Evolutionary conservation across 352 stramenopile genomes (phyloP), one percentile per base, ranked within the genome.

Genomic region (Phytopythium aichiense): DNA sequence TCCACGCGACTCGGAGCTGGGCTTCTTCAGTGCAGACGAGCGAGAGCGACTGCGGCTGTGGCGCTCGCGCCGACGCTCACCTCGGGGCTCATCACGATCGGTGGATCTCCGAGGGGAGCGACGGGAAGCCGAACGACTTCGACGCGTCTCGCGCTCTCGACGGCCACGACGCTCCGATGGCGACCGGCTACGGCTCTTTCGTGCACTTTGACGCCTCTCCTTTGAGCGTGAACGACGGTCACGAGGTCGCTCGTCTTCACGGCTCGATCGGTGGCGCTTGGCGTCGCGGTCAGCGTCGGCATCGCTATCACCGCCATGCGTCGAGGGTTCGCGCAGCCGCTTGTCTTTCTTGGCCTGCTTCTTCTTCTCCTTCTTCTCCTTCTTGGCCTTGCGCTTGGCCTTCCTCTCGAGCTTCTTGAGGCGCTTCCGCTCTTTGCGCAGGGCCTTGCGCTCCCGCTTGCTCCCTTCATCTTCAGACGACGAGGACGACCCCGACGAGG

Each of bases 321-420:
- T 20, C 4, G 22, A 25, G 7, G 13, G 30, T n/a, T 66, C 31
- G 9, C 28, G 56, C 6, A n/a, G 43, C 7, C 45, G 48, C 25
- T 68, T 62, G 30, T 62, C 46, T 15, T 12, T 20, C 13, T 52
- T 52, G 4, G 22, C 59, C 28, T 68, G 57, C 35, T 77, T 69
- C 49, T 68, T 70, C 51, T 58, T 66, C 43, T 62, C 35, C 33
- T 70, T 71, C 54, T 77, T 77, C 45, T 75, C 65, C 59, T 70
- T 79, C 56, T 72, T 73, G 25, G 55, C 64, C 30, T 69, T 67
- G 50, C 64, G 69, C 56, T 81, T 74, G 23, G 57, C 53, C 25
- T 72, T 79, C 50, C 76, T 76, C 35, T 72, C 58, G 40, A 72
- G 61, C 52, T 74, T 76, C 54, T 67, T 61, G 18, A 72, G 63